A percentile compares a stretch with the other conserved stretches of the same genome.
phyloP scores from a whole-genome alignment of 169 alveolate genomes.

The Eimeria zaria region DNA sequence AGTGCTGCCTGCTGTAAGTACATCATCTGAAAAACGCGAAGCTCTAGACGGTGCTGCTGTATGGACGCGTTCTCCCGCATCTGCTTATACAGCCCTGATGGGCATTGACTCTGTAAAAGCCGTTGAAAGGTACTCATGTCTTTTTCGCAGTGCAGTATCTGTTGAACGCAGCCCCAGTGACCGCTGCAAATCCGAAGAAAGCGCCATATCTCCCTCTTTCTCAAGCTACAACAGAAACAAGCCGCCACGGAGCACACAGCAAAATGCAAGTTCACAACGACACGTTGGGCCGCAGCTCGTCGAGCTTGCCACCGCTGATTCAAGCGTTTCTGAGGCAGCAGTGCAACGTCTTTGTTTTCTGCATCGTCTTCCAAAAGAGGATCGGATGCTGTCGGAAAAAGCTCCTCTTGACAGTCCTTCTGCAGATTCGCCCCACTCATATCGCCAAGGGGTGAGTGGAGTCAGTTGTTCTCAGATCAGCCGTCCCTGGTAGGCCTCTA shows the following conservation, averaged over 20 bases:
- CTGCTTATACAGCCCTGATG: not conserved
- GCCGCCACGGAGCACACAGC: not conserved
- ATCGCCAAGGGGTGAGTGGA: constrained; percentile 1
- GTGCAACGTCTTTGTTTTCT: not conserved
- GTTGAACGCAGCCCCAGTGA: constrained; percentile 12
- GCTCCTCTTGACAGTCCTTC: not conserved
- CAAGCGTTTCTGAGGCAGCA: not conserved
- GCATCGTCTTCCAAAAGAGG: not conserved
- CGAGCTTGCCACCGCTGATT: not conserved
- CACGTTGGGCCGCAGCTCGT: not conserved
- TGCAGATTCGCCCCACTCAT: not conserved
- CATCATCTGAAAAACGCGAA: not conserved
- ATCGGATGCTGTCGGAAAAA: not conserved
- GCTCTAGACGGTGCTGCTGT: not conserved
- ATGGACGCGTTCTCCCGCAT: not conserved
- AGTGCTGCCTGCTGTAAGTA: not conserved
- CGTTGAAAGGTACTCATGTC: not conserved
- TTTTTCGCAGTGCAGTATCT: constrained; percentile 14
- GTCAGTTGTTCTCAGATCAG: not conserved
- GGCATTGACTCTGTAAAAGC: constrained; percentile 26
- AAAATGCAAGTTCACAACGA: constrained; percentile 3
- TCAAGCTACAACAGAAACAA: not conserved
- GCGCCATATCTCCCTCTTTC: not conserved
- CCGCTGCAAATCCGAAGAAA: not conserved
- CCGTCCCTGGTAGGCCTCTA: not conserved